Percentiles rank a stretch among this genome's conserved stretches.
Evolutionary conservation across 441 rosid genomes (phyloP).

Genomic region (Cnidoscolus chayamansa): DNA sequence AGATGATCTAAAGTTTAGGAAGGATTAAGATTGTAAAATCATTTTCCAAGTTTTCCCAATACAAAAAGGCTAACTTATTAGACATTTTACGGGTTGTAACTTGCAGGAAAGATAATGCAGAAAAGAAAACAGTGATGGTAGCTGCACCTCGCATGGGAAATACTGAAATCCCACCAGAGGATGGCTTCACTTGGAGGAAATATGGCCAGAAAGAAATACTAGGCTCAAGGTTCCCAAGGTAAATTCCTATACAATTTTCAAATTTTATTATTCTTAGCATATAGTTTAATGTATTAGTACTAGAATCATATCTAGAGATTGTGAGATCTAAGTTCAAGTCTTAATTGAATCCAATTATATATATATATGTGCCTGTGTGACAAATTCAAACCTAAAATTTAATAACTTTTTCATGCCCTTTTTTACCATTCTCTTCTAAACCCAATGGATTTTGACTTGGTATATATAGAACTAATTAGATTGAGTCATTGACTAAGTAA

Average conservation of each 20-base stretch:
- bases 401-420: not conserved
- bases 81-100: not conserved
- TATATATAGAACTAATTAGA: not conserved
- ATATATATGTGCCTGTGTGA: not conserved
- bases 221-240: slow-evolving; percentile 72
- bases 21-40: too few species aligned
- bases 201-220: slow-evolving; percentile 91
- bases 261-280: too few species aligned
- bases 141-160: slow-evolving; percentile 65
- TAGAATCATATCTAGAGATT: too few species aligned
- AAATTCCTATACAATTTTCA: slow-evolving; percentile 2
- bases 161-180: slow-evolving; percentile 73
- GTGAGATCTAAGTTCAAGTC: too few species aligned
- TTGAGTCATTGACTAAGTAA: slow-evolving; percentile 17
- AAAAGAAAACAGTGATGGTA: slow-evolving; percentile 35
- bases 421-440: slow-evolving; percentile 1
- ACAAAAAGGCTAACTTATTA: too few species aligned
- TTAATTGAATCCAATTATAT: too few species aligned
- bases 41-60: too few species aligned
- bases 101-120: slow-evolving; percentile 40
- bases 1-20: too few species aligned
- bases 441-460: slow-evolving; percentile 21
- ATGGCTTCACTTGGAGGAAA: slow-evolving; percentile 80
- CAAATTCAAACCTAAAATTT: slow-evolving; percentile 18
- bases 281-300: too few species aligned